phyloP scores from a whole-genome alignment of 495 filamentous ascomycete genomes.

The Massariosphaeria phaeospora region DNA sequence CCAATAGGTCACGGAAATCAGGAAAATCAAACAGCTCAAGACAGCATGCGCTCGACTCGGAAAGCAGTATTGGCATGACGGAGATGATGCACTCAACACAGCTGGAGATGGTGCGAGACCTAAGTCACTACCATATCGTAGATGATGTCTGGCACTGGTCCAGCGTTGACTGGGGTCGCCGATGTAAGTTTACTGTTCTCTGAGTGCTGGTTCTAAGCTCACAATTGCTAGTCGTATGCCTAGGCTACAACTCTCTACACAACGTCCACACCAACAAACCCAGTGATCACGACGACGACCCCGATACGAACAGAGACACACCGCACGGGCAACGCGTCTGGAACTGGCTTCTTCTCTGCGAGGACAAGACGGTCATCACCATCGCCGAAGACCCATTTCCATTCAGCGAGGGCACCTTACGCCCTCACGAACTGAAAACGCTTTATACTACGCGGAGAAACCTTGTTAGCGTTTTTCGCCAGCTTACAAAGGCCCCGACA shows the following conservation, averaged over 20 bases:
- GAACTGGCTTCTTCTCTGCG: constrained; percentile 78
- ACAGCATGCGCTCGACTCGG: constrained; percentile 20
- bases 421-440: constrained; percentile 40
- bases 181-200: constrained; percentile 41
- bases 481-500: constrained; percentile 55
- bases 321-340: constrained; percentile 62
- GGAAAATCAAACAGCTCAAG: constrained; percentile 9
- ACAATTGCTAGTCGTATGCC: constrained; percentile 60
- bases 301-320: constrained; percentile 39
- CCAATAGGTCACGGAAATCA: constrained; percentile 23
- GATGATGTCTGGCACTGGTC: constrained; percentile 64
- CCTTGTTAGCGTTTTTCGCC: constrained; percentile 63
- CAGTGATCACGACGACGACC: constrained; percentile 34
- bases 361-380: constrained; percentile 76
- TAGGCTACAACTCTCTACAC: constrained; percentile 78
- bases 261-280: constrained; percentile 43
- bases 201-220: background rate
- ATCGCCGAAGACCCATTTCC: constrained; percentile 69
- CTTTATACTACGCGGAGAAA: constrained; percentile 61
- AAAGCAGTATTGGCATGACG: constrained; percentile 32
- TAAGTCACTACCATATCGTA: constrained; percentile 50
- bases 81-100: constrained; percentile 27
- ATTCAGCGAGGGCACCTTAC: constrained; percentile 32
- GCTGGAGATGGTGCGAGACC: constrained; percentile 30
- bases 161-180: constrained; percentile 56